Conservation (phyloP, 169 alveolate species). For the Plasmodium malariae region DNA sequence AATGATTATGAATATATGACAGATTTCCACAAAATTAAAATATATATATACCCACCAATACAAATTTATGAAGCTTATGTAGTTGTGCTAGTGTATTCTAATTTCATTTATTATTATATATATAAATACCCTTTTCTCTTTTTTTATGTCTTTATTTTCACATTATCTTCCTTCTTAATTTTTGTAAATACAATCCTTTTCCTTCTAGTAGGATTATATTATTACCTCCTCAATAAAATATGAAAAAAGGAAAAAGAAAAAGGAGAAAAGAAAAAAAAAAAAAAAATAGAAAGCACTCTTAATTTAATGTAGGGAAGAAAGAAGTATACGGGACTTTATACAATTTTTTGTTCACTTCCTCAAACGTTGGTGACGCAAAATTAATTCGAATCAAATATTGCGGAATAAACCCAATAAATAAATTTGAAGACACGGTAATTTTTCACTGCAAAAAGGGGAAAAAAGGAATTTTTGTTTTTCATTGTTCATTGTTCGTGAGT, state of each 20-base stretch:
- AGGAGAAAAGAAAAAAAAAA: no score
- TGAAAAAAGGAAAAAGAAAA: not conserved
- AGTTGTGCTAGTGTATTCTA: constrained; percentile 38
- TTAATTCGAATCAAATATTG: no score
- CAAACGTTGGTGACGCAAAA: no score
- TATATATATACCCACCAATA: constrained; percentile 48
- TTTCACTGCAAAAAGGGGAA: no score
- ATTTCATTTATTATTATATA: constrained; percentile 56
- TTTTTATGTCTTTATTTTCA: constrained; percentile 55
- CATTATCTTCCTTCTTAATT: constrained; percentile 26
- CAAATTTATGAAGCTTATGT: constrained; percentile 51
- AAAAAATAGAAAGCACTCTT: not conserved
- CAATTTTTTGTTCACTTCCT: no score
- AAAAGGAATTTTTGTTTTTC: no score
- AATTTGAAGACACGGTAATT: no score
- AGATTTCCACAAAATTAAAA: constrained; percentile 22
- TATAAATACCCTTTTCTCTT: constrained; percentile 60
- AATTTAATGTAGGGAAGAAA: not conserved
- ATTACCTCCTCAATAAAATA: not conserved
- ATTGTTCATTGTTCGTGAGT: no score
- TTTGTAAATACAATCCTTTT: constrained; percentile 37
- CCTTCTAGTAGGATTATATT: constrained; percentile 1
- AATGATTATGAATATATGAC: constrained; percentile 25
- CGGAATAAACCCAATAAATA: no score
- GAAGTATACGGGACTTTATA: no score